These are phyloP conservation scores for Scopulariopsis brevicaulis DNA, from an alignment of 2,329 filamentous ascomycete genomes.

Conservation along the genomic window DNA sequence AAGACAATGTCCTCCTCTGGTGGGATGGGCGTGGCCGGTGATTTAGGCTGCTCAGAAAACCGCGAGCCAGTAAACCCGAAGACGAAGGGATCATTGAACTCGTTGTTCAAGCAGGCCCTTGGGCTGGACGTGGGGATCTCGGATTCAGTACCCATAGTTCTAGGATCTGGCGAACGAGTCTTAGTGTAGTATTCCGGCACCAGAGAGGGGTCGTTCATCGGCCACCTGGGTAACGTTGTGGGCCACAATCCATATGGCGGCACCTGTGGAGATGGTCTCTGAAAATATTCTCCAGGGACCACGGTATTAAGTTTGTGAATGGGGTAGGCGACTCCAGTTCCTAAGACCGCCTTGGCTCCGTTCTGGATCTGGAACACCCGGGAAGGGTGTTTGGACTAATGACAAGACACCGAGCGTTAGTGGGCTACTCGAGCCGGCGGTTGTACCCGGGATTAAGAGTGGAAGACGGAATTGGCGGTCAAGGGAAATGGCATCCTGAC, in stretches of 20 bases:
- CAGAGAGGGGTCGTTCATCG: neutral
- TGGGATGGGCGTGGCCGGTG: neutral
- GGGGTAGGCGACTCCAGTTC: neutral
- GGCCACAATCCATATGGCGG: neutral
- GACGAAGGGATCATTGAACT: neutral
- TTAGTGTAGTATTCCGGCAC: neutral
- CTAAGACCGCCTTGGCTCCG: neutral
- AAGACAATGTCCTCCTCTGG: neutral
- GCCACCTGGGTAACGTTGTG: neutral
- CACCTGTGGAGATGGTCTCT: neutral
- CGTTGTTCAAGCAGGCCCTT: neutral
- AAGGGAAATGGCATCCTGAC: neutral
- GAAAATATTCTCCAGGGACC: neutral
- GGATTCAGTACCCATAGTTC: neutral
- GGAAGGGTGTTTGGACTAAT: neutral
- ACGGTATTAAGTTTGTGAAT: neutral
- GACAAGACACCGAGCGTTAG: neutral
- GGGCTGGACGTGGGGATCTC: neutral
- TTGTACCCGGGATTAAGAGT: neutral
- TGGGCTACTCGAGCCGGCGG: neutral
- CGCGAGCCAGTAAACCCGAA: neutral
- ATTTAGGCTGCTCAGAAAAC: neutral
- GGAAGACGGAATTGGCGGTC: neutral
- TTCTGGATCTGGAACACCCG: neutral
- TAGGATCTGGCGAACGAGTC: neutral